phyloP scores from a whole-genome alignment of 2,329 filamentous ascomycete genomes.

The Leptographium procerum region DNA sequence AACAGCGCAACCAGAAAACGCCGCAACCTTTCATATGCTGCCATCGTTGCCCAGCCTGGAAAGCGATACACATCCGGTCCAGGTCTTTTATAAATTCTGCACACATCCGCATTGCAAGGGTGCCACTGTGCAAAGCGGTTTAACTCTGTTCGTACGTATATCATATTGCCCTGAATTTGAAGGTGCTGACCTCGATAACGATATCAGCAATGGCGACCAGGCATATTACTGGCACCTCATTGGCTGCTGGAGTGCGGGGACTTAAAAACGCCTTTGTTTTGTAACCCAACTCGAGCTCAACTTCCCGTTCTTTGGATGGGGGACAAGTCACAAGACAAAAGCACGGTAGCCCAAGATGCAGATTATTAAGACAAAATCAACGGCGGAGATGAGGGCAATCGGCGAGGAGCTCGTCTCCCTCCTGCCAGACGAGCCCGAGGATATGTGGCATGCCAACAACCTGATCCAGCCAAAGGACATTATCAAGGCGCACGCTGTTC shows the following conservation, averaged over 20 bases:
- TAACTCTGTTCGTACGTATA: too few species aligned
- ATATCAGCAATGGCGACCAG: neutral
- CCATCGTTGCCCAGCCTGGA: too few species aligned
- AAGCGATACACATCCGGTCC: too few species aligned
- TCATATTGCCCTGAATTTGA: neutral
- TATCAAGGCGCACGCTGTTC: conserved; percentile 42
- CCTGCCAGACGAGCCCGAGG: conserved; percentile 30
- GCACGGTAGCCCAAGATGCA: conserved; percentile 1
- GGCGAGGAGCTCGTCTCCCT: conserved; percentile 27
- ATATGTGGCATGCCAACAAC: conserved; percentile 52
- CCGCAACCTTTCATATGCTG: too few species aligned
- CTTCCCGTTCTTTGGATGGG: too few species aligned
- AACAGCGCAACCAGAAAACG: too few species aligned
- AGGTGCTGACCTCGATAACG: neutral
- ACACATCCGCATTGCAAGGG: too few species aligned
- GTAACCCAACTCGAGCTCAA: too few species aligned
- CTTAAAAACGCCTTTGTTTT: too few species aligned
- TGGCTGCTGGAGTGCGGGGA: neutral
- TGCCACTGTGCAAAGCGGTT: too few species aligned
- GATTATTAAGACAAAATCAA: conserved; percentile 25
- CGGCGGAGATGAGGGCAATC: conserved; percentile 24
- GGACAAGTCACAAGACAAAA: too few species aligned
- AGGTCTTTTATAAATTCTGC: too few species aligned
- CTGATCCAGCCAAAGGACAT: conserved; percentile 42
- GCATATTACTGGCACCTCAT: neutral